These are phyloP conservation scores for Russula foetens DNA, from an alignment of 768 basidiomycete genomes.

Conservation along the genomic window DNA sequence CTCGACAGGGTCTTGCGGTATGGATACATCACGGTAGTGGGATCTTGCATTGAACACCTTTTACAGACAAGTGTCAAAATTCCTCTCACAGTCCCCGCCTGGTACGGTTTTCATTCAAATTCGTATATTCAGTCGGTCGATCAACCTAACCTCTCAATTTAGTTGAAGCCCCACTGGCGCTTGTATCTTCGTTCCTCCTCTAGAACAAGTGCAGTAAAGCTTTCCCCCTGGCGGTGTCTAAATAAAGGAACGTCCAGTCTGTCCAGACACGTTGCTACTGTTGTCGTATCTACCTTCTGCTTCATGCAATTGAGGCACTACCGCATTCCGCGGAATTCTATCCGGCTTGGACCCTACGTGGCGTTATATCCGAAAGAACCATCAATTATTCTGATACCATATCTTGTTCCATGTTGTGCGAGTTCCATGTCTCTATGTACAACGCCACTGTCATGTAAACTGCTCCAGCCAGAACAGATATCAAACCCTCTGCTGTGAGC, in stretches of 20 bases:
- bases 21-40: constrained; percentile 24
- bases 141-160: not conserved
- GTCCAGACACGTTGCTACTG: not conserved
- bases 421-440: not conserved
- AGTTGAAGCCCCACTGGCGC: not conserved
- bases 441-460: not conserved
- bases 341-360: no score
- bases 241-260: not conserved
- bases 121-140: not conserved
- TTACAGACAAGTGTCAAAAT: constrained; percentile 69
- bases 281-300: not conserved
- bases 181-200: not conserved
- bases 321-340: no score
- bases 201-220: not conserved
- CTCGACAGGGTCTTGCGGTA: constrained; percentile 49
- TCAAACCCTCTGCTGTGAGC: not conserved
- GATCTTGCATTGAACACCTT: constrained; percentile 7
- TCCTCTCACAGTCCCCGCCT: constrained; percentile 78
- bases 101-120: constrained; percentile 31
- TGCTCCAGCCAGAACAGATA: not conserved
- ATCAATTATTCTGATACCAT: not conserved
- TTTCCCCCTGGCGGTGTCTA: not conserved
- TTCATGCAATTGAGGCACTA: not conserved
- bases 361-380: not conserved
- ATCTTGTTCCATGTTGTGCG: not conserved